Evolutionary conservation across 2,329 filamentous ascomycete genomes (phyloP).

Genomic region (Aotearoamyces nothofagi): DNA sequence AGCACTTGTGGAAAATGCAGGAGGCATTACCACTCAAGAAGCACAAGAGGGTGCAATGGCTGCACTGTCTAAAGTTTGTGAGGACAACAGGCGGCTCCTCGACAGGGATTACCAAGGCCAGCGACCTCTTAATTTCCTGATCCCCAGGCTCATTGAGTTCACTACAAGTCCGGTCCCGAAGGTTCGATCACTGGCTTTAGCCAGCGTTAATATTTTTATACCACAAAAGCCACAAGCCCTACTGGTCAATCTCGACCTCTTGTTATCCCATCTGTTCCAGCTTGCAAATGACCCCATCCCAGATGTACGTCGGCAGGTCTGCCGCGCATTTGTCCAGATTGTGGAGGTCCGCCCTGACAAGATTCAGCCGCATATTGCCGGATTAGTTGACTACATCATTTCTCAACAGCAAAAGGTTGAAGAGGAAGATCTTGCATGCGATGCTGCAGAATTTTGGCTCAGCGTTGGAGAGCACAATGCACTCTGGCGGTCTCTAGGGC

Average conservation of each 20-base stretch:
- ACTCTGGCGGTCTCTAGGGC: slow-evolving; percentile 60
- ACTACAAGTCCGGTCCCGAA: slow-evolving; percentile 62
- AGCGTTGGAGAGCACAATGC: slow-evolving; percentile 78
- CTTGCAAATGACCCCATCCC: slow-evolving; percentile 62
- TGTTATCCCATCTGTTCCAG: slow-evolving; percentile 71
- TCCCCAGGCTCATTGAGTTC: slow-evolving; percentile 82
- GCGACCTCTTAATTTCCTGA: slow-evolving; percentile 71
- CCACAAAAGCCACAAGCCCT: slow-evolving; percentile 72
- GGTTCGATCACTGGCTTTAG: slow-evolving; percentile 67
- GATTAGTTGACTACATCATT: slow-evolving; percentile 86
- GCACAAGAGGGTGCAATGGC: slow-evolving; percentile 90
- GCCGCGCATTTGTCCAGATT: slow-evolving; percentile 80
- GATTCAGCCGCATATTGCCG: slow-evolving; percentile 73
- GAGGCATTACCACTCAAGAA: slow-evolving; percentile 49
- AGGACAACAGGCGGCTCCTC: slow-evolving; percentile 79
- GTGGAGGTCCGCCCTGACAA: slow-evolving; percentile 85
- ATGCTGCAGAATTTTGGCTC: slow-evolving; percentile 96
- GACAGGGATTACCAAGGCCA: slow-evolving; percentile 82
- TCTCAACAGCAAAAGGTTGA: slow-evolving; percentile 68
- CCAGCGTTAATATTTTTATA: slow-evolving; percentile 83
- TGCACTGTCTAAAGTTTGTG: slow-evolving; percentile 87
- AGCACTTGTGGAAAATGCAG: slow-evolving; percentile 58
- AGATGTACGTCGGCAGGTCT: slow-evolving; percentile 85
- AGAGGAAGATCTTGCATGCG: slow-evolving; percentile 79
- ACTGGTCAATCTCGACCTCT: slow-evolving; percentile 62